Percentiles rank a stretch among this genome's conserved stretches.
Conservation (phyloP, 257 asterid species). For the Gynochthodes officinalis region DNA sequence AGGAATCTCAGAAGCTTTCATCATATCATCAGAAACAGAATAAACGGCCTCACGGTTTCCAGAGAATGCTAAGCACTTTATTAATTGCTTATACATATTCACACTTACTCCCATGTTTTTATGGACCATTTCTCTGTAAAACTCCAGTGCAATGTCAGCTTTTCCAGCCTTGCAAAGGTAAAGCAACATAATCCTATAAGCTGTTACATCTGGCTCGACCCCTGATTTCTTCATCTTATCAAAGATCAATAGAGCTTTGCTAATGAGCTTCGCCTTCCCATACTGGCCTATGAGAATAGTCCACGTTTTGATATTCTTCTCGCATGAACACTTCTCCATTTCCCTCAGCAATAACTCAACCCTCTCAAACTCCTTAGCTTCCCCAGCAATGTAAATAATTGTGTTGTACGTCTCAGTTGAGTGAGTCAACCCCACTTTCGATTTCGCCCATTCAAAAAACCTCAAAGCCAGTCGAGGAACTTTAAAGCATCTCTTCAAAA, state of each 20-base stretch:
- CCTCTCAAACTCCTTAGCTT: constrained; percentile 46
- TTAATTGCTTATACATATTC: constrained; percentile 38
- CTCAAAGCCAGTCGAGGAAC: constrained; percentile 71
- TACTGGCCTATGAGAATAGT: constrained; percentile 53
- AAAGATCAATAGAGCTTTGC: constrained; percentile 58
- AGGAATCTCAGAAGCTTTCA: constrained; percentile 37
- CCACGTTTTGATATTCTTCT: constrained; percentile 71
- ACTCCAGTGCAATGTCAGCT: constrained; percentile 66
- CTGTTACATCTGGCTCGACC: constrained; percentile 49
- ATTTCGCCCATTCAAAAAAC: constrained; percentile 72
- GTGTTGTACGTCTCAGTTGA: constrained; percentile 47
- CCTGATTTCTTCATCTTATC: constrained; percentile 71
- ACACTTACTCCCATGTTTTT: constrained; percentile 44
- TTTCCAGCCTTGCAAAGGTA: constrained; percentile 54
- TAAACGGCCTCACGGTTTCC: constrained; percentile 48
- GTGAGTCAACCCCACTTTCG: constrained; percentile 45
- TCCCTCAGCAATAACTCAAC: constrained; percentile 58
- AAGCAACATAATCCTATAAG: constrained; percentile 48
- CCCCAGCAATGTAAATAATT: constrained; percentile 63
- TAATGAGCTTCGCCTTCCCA: constrained; percentile 53
- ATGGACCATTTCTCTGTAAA: constrained; percentile 63
- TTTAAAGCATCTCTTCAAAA: constrained; percentile 79
- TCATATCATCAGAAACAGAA: constrained; percentile 54
- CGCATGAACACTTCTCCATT: constrained; percentile 53
- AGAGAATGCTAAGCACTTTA: constrained; percentile 58